Conservation (phyloP, 2,329 filamentous ascomycete genomes). For the Alternaria sp. region DNA sequence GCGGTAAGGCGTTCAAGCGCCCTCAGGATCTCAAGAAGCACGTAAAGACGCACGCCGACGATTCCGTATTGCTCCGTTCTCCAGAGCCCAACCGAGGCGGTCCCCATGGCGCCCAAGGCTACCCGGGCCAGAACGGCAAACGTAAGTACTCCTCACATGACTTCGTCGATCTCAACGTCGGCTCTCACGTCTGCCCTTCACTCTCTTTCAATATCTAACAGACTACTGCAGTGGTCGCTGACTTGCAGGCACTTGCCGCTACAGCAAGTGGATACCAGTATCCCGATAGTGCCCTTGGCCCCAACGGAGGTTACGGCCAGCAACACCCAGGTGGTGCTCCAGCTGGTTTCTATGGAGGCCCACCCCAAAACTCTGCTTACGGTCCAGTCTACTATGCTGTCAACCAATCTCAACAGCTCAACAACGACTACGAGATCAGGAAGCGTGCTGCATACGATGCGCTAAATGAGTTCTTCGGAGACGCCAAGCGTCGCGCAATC, state of each 20-base stretch:
- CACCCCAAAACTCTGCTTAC: slow-evolving; percentile 66
- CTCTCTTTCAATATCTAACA: slow-evolving; percentile 47
- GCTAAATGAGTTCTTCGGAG: slow-evolving; percentile 92
- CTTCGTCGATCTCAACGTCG: not conserved
- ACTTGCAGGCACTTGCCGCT: slow-evolving; percentile 59
- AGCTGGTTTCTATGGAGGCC: slow-evolving; percentile 62
- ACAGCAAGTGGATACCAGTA: slow-evolving; percentile 60
- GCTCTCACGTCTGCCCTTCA: not conserved
- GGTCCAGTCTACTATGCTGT: slow-evolving; percentile 81
- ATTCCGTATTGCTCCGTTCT: slow-evolving; percentile 78
- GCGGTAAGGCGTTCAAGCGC: slow-evolving; percentile 98
- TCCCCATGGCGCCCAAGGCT: slow-evolving; percentile 47
- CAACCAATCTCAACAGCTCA: slow-evolving; percentile 71
- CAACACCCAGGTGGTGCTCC: slow-evolving; percentile 62
- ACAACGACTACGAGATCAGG: slow-evolving; percentile 74
- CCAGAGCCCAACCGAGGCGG: slow-evolving; percentile 65
- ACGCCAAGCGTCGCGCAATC: slow-evolving; percentile 89
- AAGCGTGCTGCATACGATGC: slow-evolving; percentile 85
- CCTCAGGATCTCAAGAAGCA: slow-evolving; percentile 99
- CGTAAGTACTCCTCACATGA: slow-evolving; percentile 44
- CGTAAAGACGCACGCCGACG: slow-evolving; percentile 97
- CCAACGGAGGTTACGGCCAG: slow-evolving; percentile 52
- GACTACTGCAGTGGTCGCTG: slow-evolving; percentile 53
- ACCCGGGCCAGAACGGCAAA: slow-evolving; percentile 50
- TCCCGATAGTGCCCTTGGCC: slow-evolving; percentile 52